Percentiles rank a stretch among this genome's conserved stretches.
phyloP scores from a whole-genome alignment of 176 grass and related monocot species.

The Zea mays region DNA sequence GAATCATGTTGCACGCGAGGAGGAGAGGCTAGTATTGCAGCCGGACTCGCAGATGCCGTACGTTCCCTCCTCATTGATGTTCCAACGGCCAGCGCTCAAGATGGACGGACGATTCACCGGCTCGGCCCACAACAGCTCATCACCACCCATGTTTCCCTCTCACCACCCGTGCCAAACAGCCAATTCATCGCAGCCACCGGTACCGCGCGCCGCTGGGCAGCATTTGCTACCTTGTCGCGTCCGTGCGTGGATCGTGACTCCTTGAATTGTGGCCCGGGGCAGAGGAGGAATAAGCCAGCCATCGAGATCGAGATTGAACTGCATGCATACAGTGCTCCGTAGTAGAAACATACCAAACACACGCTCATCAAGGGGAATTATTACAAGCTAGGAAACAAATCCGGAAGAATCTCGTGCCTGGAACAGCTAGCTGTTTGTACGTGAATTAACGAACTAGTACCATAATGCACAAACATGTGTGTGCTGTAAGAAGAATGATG shows the following conservation, averaged over 20 bases:
- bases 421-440: background rate
- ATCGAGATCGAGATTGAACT: too few species aligned
- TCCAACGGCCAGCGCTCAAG: slow-evolving; percentile 8
- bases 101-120: background rate
- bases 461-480: slow-evolving; percentile 25
- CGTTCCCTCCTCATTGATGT: slow-evolving; percentile 44
- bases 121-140: too few species aligned
- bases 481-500: slow-evolving; percentile 32
- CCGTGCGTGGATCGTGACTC: slow-evolving; percentile 18
- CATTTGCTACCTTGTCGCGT: slow-evolving; percentile 12
- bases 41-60: too few species aligned
- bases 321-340: background rate
- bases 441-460: background rate
- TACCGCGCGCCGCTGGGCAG: too few species aligned
- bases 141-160: background rate
- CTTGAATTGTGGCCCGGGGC: background rate
- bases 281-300: too few species aligned
- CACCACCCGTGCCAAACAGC: background rate
- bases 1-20: too few species aligned
- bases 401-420: slow-evolving; percentile 3
- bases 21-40: too few species aligned
- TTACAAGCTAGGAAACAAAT: slow-evolving; percentile 15
- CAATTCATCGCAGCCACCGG: slow-evolving; percentile 20
- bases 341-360: background rate
- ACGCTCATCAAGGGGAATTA: slow-evolving; percentile 2